Evolutionary conservation across 148 eudicot species (phyloP).

Genomic region (Vaccinium corymbosum): DNA sequence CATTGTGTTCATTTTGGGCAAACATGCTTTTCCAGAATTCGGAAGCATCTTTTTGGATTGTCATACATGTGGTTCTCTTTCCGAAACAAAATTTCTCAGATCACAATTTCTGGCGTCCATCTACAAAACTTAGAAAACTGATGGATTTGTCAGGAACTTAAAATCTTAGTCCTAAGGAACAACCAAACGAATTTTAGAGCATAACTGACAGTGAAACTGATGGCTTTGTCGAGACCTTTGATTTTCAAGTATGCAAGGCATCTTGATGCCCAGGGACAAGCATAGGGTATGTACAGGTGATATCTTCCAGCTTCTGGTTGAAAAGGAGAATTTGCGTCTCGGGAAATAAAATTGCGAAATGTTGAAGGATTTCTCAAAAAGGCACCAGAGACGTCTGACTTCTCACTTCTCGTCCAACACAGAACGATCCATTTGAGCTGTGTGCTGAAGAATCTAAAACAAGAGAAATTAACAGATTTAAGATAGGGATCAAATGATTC

Average conservation of each 20-base stretch:
- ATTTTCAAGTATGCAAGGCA: conserved; percentile 70
- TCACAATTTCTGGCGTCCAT: background rate
- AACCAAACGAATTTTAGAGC: background rate
- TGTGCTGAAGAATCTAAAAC: conserved; percentile 21
- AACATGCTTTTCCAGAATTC: background rate
- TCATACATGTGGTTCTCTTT: background rate
- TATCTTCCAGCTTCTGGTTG: conserved; percentile 80
- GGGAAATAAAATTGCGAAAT: conserved; percentile 66
- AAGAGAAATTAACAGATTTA: background rate
- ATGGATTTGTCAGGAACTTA: too few relatives aligned
- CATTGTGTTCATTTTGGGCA: background rate
- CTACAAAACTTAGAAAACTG: background rate
- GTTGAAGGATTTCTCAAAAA: conserved; percentile 66
- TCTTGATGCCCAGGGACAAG: conserved; percentile 93
- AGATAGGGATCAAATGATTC: background rate
- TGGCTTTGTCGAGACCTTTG: conserved; percentile 76
- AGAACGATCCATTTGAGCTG: conserved; percentile 55
- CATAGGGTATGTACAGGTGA: conserved; percentile 86
- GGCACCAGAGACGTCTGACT: conserved; percentile 60
- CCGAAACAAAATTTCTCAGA: background rate
- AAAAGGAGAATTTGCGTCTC: conserved; percentile 64
- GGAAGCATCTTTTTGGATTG: background rate
- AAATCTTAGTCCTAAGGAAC: background rate
- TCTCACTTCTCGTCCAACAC: conserved; percentile 69
- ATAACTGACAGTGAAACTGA: conserved; percentile 59